Percentiles rank a stretch among this genome's conserved stretches.
These are phyloP conservation scores for Aspergillus proliferans DNA, from an alignment of 2,329 filamentous ascomycete genomes.

Conservation along the genomic window DNA sequence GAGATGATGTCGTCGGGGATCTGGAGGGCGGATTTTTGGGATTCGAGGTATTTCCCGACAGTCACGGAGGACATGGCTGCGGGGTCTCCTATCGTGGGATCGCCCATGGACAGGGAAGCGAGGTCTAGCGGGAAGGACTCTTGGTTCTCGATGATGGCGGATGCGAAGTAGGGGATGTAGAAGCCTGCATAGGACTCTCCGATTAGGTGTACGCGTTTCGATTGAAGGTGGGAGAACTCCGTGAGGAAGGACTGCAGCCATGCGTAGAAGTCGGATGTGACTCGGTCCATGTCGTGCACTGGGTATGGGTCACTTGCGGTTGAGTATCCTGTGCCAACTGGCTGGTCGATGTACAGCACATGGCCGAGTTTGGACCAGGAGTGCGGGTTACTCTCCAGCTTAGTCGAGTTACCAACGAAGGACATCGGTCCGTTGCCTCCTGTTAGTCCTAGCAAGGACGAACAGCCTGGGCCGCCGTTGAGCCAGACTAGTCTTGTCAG, in stretches of 20 bases:
- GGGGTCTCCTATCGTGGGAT: slow-evolving; percentile 31
- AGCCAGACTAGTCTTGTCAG: slow-evolving; percentile 26
- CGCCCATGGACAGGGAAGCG: slow-evolving; percentile 30
- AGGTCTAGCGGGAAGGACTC: slow-evolving; percentile 24
- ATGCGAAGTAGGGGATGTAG: slow-evolving; percentile 33
- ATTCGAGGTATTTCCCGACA: slow-evolving; percentile 22
- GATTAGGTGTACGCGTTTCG: slow-evolving; percentile 29
- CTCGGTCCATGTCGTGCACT: slow-evolving; percentile 19
- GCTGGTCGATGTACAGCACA: slow-evolving; percentile 34
- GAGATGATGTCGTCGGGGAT: slow-evolving; percentile 23
- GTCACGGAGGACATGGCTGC: slow-evolving; percentile 29
- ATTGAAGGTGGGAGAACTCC: slow-evolving; percentile 25
- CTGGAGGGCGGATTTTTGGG: slow-evolving; percentile 17
- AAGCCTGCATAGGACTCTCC: slow-evolving; percentile 36
- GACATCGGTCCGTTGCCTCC: slow-evolving; percentile 23
- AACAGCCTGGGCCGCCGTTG: slow-evolving; percentile 33
- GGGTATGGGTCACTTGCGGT: slow-evolving; percentile 25
- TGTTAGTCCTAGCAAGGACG: slow-evolving; percentile 26
- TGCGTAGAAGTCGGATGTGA: slow-evolving; percentile 24
- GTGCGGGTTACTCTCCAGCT: slow-evolving; percentile 11
- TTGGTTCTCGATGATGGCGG: slow-evolving; percentile 23
- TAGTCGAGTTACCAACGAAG: slow-evolving; percentile 24
- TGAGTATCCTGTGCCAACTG: slow-evolving; percentile 31
- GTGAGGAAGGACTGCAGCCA: slow-evolving; percentile 28
- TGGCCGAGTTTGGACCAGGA: slow-evolving; percentile 28